Base-by-base conservation (phyloP, 306 rosid genomes). In the Spatholobus suberectus region DNA sequence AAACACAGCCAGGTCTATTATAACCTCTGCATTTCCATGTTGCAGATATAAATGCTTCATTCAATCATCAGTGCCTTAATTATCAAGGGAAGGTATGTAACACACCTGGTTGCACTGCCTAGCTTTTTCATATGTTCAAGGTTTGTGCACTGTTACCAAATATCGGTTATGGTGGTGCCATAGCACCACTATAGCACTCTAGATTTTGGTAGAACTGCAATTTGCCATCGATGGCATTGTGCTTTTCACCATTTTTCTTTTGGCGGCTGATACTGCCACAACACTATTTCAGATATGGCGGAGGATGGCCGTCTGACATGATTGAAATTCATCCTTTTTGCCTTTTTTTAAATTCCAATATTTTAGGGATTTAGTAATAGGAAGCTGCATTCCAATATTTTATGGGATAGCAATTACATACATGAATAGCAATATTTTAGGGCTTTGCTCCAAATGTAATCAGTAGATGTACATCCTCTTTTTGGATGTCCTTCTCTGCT, bases 61-160 rank as follows among this genome's bases (percentile, higher is more conserved):
- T 95, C 92, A 93, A 93, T 81, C 91, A 86, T 86, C 90, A 86
- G 26, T 95, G 98, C 73, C 47, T 55, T 75, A 93, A 92, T 88
- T 90, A 92, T 87, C 87, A 85, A 84, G 99, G 99, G 76, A 95
- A 95, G 96, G 98, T 95, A 75, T 71, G 90, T 86, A 63, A 20
- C 66, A 68, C 75, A 62, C 23, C 49, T 83, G 55, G 34, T 80
- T 71, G 20, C 74, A 51, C 81, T 88, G 67, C 73, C 59, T 29
- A 44, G 18, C 40, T 46, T 80, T 40, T 62, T 51, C 70, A 47
- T 52, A 29, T 57, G 59, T 38, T 85, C 17, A 69, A 43, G 61
- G 71, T 81, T 72, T 47, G 26, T 69, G 55, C 80, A 58, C 37
- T 32, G 23, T 63, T 32, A 3, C 13, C 43, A 62, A 54, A 7